Percentiles rank a stretch among this genome's conserved stretches.
Evolutionary conservation across 306 rosid genomes (phyloP).

Genomic region (Cucurbita ficifolia): DNA sequence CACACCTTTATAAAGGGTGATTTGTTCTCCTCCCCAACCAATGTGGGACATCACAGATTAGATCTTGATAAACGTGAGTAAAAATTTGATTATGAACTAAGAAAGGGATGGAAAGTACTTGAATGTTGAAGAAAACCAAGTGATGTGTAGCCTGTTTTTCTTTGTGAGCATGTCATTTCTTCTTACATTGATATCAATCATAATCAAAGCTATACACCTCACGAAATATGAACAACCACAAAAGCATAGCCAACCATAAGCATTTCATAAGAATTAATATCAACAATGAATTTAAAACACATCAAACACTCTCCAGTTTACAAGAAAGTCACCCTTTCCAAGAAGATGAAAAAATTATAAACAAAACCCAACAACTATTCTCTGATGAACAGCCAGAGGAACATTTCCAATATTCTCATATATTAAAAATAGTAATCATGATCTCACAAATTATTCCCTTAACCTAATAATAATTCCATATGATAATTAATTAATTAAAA

Average conservation of each 20-base stretch:
- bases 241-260: not conserved
- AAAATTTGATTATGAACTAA: too few species aligned
- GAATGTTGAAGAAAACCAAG: too few species aligned
- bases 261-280: not conserved
- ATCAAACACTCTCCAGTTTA: too few species aligned
- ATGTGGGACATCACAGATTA: too few species aligned
- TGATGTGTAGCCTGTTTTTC: too few species aligned
- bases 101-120: too few species aligned
- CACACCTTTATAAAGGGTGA: too few species aligned
- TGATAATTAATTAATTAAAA: not conserved
- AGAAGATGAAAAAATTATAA: too few species aligned
- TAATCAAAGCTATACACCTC: not conserved
- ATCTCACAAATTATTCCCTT: slow-evolving; percentile 5
- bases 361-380: not conserved
- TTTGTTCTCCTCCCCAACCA: too few species aligned
- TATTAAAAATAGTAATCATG: not conserved
- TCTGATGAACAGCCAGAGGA: not conserved
- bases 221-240: not conserved
- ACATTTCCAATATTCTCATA: not conserved
- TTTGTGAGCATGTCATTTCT: not conserved
- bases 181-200: not conserved
- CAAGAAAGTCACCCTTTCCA: not conserved
- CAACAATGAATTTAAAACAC: not conserved
- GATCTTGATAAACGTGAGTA: too few species aligned
- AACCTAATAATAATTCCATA: slow-evolving; percentile 5